phyloP scores from a whole-genome alignment of 2,329 filamentous ascomycete species.

The Hirsutella minnesotensis region DNA sequence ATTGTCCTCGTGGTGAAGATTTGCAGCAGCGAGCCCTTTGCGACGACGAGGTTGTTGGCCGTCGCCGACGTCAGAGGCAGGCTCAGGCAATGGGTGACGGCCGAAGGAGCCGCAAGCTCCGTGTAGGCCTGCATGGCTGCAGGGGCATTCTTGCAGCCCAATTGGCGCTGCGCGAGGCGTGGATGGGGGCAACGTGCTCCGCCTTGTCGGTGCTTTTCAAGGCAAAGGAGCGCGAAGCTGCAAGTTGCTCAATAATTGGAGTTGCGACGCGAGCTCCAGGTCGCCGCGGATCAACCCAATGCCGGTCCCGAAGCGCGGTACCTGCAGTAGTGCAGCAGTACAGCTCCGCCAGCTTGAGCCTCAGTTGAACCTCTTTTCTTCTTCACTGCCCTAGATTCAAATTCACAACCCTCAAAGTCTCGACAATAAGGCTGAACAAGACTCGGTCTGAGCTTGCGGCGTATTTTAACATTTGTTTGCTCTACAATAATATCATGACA shows the following conservation, averaged over 20 bases:
- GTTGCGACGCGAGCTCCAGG: background rate
- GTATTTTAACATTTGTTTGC: too few species aligned
- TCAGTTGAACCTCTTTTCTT: too few species aligned
- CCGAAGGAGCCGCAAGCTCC: constrained; percentile 86
- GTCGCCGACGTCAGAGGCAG: constrained; percentile 66
- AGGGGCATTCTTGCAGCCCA: constrained; percentile 19
- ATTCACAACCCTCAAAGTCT: too few species aligned
- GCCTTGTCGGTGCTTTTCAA: background rate
- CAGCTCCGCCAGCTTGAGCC: too few species aligned
- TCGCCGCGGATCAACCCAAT: constrained; percentile 10
- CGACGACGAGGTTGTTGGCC: constrained; percentile 77
- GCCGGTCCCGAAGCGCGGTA: constrained; percentile 5
- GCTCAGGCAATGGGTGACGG: constrained; percentile 77
- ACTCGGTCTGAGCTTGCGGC: too few species aligned
- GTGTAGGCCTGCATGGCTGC: constrained; percentile 87
- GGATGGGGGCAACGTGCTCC: background rate
- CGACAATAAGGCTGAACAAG: too few species aligned
- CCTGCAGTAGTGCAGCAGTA: too few species aligned
- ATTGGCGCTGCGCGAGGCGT: background rate
- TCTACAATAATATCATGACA: too few species aligned
- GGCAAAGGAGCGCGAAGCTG: background rate
- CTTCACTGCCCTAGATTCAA: too few species aligned
- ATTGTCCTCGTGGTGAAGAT: constrained; percentile 68
- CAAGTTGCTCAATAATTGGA: constrained; percentile 7
- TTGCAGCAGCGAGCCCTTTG: constrained; percentile 85